Evolutionary conservation across 768 basidiomycete genomes (phyloP).

Genomic region (Hericium erinaceus): DNA sequence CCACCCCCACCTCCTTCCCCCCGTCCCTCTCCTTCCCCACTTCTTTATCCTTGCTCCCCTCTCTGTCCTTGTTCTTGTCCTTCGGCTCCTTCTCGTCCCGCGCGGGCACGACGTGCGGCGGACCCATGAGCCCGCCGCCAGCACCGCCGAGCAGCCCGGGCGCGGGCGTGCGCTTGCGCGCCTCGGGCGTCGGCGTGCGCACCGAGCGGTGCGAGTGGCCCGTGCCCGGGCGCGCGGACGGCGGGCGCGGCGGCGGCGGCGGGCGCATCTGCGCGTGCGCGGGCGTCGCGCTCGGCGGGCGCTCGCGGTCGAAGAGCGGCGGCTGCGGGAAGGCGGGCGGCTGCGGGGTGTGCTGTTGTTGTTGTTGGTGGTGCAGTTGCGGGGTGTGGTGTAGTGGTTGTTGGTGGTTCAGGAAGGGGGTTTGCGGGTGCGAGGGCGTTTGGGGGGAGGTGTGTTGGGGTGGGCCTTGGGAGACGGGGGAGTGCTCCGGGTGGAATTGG

Average conservation of each 20-base stretch:
- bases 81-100: conserved; percentile 2
- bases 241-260: conserved; percentile 13
- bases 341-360: background rate
- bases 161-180: conserved; percentile 6
- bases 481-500: background rate
- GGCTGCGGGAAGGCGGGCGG: background rate
- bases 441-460: background rate
- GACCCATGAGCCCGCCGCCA: conserved; percentile 29
- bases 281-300: conserved; percentile 6
- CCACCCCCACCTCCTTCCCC: background rate
- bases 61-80: conserved; percentile 7
- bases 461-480: background rate
- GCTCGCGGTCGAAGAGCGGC: conserved; percentile 10
- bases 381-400: background rate
- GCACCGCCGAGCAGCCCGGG: conserved; percentile 22
- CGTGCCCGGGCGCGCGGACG: conserved; percentile 13
- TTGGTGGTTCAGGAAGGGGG: background rate
- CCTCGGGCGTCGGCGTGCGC: conserved; percentile 4
- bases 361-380: background rate
- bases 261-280: conserved; percentile 14
- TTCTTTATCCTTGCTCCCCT: background rate
- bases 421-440: too few relatives aligned
- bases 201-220: conserved; percentile 8
- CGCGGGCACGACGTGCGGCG: conserved; percentile 21
- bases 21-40: background rate